Evolutionary conservation across 2,329 filamentous ascomycete species (phyloP).

Genomic region (Diplocarpon rosae): DNA sequence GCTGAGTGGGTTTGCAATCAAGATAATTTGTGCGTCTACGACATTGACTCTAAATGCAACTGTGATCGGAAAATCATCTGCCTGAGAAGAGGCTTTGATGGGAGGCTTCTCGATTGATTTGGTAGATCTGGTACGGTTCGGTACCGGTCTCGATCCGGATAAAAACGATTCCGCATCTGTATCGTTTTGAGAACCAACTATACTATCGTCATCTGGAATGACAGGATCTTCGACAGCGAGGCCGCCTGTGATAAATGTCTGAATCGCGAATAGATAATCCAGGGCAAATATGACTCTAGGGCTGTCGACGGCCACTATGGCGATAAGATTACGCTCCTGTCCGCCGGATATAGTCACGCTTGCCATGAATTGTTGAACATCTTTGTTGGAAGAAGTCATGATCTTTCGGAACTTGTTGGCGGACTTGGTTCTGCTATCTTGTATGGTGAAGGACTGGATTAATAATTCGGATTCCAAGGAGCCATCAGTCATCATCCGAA

Average conservation of each 20-base stretch:
- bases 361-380: constrained; percentile 97
- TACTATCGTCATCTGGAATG: constrained; percentile 38
- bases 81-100: constrained; percentile 22
- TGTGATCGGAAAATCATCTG: constrained; percentile 44
- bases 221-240: constrained; percentile 51
- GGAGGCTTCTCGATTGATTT: constrained; percentile 20
- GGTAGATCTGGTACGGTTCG: constrained; percentile 6
- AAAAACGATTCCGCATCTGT: constrained; percentile 47
- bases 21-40: constrained; percentile 90
- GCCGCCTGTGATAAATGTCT: constrained; percentile 68
- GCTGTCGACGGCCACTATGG: constrained; percentile 88
- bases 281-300: constrained; percentile 89
- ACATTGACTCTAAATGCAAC: constrained; percentile 87
- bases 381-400: constrained; percentile 93
- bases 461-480: constrained; percentile 87
- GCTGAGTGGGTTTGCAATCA: constrained; percentile 89
- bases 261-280: constrained; percentile 87
- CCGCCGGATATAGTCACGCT: constrained; percentile 88
- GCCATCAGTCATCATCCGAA: constrained; percentile 84
- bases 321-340: constrained; percentile 69
- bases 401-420: constrained; percentile 96
- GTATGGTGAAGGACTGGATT: constrained; percentile 88
- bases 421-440: constrained; percentile 79
- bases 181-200: constrained; percentile 45
- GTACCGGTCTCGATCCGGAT: constrained; percentile 5